Evolutionary conservation across 352 stramenopile species (phyloP).

Genomic region (Phytopythium helicoides): DNA sequence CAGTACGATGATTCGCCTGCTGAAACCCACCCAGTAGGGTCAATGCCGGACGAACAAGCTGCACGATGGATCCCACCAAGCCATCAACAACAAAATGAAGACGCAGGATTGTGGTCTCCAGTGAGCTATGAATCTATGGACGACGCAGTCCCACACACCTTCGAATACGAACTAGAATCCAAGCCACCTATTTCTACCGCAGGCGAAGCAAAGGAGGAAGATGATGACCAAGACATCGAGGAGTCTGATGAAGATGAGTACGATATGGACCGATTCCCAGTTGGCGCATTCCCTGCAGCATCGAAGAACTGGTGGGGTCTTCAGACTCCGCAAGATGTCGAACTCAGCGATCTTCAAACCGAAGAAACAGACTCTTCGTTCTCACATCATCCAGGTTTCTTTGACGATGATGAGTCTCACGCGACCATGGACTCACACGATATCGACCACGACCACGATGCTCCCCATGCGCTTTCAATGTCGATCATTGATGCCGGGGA

Average conservation of each 20-base stretch:
- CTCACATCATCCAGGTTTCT: constrained; percentile 54
- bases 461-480: constrained; percentile 67
- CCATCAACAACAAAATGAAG: neutral
- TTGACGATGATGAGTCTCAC: constrained; percentile 41
- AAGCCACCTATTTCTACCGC: neutral
- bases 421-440: constrained; percentile 6
- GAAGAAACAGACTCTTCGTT: constrained; percentile 72
- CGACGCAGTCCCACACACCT: constrained; percentile 13
- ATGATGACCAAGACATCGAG: constrained; percentile 9
- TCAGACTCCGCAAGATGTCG: constrained; percentile 47
- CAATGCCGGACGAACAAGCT: constrained; percentile 52
- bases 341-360: constrained; percentile 75
- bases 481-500: constrained; percentile 74
- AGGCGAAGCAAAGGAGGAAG: constrained; percentile 1
- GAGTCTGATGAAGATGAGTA: constrained; percentile 36
- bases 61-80: constrained; percentile 55
- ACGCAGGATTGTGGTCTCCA: neutral
- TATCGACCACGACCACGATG: constrained; percentile 14
- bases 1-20: constrained; percentile 4
- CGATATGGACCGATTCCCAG: constrained; percentile 40
- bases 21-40: constrained; percentile 7
- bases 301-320: constrained; percentile 80
- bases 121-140: constrained; percentile 43
- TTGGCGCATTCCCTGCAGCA: constrained; percentile 51
- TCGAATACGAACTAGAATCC: neutral